Evolutionary conservation across 805 yeast species (phyloP).

Genomic region (Kodamaea sagamina): DNA sequence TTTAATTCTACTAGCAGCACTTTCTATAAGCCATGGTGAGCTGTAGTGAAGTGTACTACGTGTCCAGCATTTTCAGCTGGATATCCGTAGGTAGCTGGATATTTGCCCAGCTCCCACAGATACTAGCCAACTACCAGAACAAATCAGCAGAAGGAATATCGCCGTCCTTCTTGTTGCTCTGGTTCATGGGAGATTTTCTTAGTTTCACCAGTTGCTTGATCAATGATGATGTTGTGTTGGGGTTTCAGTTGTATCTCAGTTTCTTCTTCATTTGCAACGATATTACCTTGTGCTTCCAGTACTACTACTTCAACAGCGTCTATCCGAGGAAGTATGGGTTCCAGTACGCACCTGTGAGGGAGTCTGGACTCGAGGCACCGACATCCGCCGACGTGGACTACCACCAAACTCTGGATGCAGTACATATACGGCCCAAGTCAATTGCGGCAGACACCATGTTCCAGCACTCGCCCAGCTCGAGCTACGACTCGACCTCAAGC

Average conservation of each 20-base stretch:
- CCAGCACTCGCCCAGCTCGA: constrained; percentile 12
- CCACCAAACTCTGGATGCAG: constrained; percentile 10
- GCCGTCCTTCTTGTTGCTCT: constrained; percentile 55
- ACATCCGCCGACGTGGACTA: constrained; percentile 8
- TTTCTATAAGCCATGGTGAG: constrained; percentile 6
- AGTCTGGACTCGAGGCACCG: neutral
- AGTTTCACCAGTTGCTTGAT: constrained; percentile 43
- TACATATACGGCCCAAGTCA: constrained; percentile 17
- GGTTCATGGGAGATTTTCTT: constrained; percentile 58
- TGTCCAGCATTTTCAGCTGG: constrained; percentile 22
- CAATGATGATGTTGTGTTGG: constrained; percentile 35
- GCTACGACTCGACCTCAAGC: constrained; percentile 17
- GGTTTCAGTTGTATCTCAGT: constrained; percentile 42
- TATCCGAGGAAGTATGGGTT: constrained; percentile 25
- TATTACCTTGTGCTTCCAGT: constrained; percentile 40
- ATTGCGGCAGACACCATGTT: constrained; percentile 4
- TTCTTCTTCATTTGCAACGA: constrained; percentile 43
- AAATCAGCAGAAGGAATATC: constrained; percentile 71
- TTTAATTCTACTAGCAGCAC: neutral
- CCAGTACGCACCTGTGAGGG: constrained; percentile 1
- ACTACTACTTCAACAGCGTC: constrained; percentile 43
- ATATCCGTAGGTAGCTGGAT: constrained; percentile 61
- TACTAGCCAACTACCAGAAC: constrained; percentile 54
- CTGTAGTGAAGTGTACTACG: constrained; percentile 5
- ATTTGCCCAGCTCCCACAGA: constrained; percentile 75